These are phyloP conservation scores for Paecilomyces fulvus DNA, from an alignment of 2,329 filamentous ascomycete genomes.

Conservation along the genomic window DNA sequence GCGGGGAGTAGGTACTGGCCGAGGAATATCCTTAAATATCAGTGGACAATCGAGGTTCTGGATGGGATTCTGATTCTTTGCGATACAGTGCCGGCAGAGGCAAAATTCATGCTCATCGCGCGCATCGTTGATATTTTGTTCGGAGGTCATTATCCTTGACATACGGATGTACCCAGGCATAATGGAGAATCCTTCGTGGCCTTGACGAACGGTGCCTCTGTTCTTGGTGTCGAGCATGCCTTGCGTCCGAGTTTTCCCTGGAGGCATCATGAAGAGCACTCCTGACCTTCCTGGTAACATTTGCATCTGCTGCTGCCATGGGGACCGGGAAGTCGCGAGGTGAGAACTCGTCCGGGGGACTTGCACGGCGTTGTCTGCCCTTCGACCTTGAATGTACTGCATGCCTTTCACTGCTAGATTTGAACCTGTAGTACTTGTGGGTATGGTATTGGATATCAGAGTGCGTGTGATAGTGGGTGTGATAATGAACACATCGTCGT, in stretches of 20 bases:
- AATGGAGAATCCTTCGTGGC: constrained; percentile 10
- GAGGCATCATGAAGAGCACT: constrained; percentile 13
- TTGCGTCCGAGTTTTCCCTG: constrained; percentile 8
- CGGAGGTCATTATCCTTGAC: constrained; percentile 19
- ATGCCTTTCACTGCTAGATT: neutral
- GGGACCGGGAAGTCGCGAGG: constrained; percentile 12
- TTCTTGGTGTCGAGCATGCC: constrained; percentile 10
- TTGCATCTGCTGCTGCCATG: constrained; percentile 17
- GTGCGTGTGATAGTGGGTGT: constrained; percentile 36
- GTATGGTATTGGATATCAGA: constrained; percentile 23
- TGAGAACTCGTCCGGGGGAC: neutral
- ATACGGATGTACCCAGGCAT: constrained; percentile 33
- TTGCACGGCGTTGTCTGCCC: neutral
- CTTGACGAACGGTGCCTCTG: constrained; percentile 5
- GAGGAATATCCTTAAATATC: constrained; percentile 1
- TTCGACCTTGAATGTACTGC: neutral
- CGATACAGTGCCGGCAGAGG: neutral
- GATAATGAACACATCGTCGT: constrained; percentile 28
- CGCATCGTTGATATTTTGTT: constrained; percentile 3
- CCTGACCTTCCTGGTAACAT: constrained; percentile 16
- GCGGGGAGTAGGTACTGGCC: neutral
- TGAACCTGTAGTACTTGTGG: constrained; percentile 3
- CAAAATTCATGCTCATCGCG: neutral
- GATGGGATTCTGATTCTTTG: neutral
- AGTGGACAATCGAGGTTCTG: neutral